Conservation (phyloP, 371 early-diverging fungal species). For the Racocetra persica region DNA sequence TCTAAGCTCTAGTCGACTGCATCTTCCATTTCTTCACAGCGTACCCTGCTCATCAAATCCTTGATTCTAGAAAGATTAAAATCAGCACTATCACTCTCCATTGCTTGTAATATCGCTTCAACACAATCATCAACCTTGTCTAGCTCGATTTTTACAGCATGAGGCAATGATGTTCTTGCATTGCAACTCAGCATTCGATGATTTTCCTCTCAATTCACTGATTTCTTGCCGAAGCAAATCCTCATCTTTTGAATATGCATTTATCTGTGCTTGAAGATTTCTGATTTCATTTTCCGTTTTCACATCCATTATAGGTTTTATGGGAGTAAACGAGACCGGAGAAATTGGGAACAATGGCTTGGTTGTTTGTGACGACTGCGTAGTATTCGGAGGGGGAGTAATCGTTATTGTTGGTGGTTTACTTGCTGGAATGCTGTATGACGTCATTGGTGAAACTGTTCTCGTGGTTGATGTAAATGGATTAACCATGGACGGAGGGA, state of each 20-base stretch:
- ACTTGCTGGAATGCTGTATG: not conserved
- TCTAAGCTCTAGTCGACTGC: no score
- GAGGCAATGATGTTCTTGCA: constrained; percentile 80
- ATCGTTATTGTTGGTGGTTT: constrained; percentile 3
- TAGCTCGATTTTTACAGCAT: constrained; percentile 71
- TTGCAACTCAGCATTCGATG: constrained; percentile 65
- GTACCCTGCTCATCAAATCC: constrained; percentile 17
- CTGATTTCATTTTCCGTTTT: constrained; percentile 49
- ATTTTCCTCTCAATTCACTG: constrained; percentile 48
- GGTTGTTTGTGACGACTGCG: not conserved
- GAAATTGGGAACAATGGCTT: not conserved
- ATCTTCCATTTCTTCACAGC: not conserved
- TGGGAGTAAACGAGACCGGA: not conserved
- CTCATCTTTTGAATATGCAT: constrained; percentile 58
- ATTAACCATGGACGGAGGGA: not conserved
- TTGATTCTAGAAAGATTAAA: constrained; percentile 52
- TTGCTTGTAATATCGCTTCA: constrained; percentile 70
- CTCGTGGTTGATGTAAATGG: not conserved
- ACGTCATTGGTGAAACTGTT: not conserved
- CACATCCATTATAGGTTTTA: not conserved
- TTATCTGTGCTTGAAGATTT: constrained; percentile 55
- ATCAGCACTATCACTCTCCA: constrained; percentile 76
- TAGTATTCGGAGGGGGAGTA: not conserved
- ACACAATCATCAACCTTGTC: constrained; percentile 75
- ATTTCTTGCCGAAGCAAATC: constrained; percentile 55